Conservation (phyloP, 306 rosid genomes). For the Nissolia schottii region DNA sequence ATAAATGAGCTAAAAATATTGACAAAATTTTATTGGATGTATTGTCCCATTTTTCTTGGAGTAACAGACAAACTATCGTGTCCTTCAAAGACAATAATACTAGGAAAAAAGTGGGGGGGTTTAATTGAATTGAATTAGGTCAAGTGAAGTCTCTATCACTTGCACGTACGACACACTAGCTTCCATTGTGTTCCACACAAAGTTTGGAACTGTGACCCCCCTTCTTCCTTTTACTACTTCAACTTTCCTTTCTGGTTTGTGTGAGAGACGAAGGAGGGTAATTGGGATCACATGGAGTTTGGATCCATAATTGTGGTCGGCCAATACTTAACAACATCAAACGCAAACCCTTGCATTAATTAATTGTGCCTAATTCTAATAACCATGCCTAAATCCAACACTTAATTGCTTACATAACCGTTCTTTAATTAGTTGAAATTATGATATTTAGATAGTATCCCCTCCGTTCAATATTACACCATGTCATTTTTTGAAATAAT, state of each 20-base stretch:
- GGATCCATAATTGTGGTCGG: background rate
- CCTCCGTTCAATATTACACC: no score
- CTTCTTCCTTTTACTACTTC: background rate
- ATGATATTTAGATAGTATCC: no score
- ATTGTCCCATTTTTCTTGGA: background rate
- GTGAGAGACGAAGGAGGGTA: background rate
- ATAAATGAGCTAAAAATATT: no score
- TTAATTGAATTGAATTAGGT: background rate
- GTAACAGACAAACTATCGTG: background rate
- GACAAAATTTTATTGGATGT: no score
- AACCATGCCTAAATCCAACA: background rate
- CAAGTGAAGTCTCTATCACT: background rate
- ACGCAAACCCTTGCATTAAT: background rate
- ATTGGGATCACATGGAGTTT: background rate
- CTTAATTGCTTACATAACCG: no score
- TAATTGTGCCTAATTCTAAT: background rate
- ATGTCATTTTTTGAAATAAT: no score
- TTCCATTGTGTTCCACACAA: background rate
- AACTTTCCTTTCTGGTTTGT: background rate
- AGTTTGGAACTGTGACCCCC: background rate
- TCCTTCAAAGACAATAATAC: background rate
- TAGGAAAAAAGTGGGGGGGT: background rate
- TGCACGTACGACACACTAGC: background rate
- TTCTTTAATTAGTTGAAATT: no score
- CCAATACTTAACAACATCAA: background rate